Percentiles rank a stretch among this genome's conserved stretches.
Conservation (phyloP, 2,329 filamentous ascomycete genomes). For the Cladosporium cucumerinum region DNA sequence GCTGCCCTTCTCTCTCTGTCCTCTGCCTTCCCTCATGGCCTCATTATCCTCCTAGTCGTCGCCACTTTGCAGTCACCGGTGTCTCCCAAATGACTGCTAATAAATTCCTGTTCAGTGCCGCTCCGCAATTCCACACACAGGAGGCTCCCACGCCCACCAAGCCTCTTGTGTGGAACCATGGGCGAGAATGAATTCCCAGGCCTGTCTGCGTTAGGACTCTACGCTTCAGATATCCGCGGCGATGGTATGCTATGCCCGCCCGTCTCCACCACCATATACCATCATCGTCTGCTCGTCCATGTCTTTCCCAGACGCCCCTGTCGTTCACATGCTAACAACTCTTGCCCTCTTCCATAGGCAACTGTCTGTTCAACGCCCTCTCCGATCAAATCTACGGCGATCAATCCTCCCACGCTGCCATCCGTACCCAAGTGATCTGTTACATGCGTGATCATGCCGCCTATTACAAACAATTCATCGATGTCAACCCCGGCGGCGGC, state of each 20-base stretch:
- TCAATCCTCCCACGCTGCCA: conserved; percentile 54
- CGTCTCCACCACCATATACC: not conserved
- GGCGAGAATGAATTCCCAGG: conserved; percentile 51
- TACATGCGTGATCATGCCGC: conserved; percentile 60
- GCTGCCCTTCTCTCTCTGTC: not conserved
- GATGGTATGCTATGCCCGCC: conserved; percentile 50
- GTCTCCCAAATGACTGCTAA: conserved; percentile 17
- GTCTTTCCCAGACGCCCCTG: not conserved
- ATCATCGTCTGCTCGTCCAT: not conserved
- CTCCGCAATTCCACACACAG: conserved; percentile 12
- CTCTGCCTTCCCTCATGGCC: conserved; percentile 7
- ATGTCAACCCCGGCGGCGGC: conserved; percentile 52
- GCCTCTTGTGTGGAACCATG: conserved; percentile 14
- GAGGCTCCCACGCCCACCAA: conserved; percentile 3
- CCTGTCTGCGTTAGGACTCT: conserved; percentile 56
- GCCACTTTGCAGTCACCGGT: not conserved
- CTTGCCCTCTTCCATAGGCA: conserved; percentile 46
- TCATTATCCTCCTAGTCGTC: conserved; percentile 2
- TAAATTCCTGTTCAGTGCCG: conserved; percentile 10
- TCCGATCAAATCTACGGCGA: conserved; percentile 65
- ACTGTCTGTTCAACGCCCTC: conserved; percentile 67
- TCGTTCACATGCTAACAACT: conserved; percentile 21
- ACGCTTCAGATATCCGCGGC: conserved; percentile 57
- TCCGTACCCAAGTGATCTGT: conserved; percentile 57
- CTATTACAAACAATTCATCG: conserved; percentile 64